phyloP scores from a whole-genome alignment of 441 rosid species.

The Codiaeum variegatum region DNA sequence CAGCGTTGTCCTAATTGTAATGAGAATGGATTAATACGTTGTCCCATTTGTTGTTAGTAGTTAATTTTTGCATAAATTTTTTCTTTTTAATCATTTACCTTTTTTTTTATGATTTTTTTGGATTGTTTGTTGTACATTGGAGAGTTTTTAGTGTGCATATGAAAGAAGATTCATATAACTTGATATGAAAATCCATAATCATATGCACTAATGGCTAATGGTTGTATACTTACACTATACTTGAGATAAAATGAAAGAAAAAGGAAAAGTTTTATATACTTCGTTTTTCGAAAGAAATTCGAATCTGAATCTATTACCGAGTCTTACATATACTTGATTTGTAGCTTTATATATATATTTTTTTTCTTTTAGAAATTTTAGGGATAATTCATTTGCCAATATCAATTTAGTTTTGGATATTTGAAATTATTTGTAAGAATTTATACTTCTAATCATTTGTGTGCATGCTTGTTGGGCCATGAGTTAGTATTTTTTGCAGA shows the following conservation, averaged over 20 bases:
- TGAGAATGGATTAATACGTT: conserved; percentile 85
- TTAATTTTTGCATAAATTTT: too few species aligned
- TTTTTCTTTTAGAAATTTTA: too few species aligned
- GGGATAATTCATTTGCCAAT: too few species aligned
- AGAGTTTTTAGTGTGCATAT: conserved; percentile 15
- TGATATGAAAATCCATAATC: conserved; percentile 15
- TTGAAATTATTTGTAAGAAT: not conserved
- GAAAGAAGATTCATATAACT: conserved; percentile 4
- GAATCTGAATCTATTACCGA: too few species aligned
- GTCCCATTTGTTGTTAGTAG: conserved; percentile 66
- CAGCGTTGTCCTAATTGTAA: conserved; percentile 87
- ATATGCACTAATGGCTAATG: conserved; percentile 18
- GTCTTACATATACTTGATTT: too few species aligned
- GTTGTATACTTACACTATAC: conserved; percentile 10
- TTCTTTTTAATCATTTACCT: conserved; percentile 8
- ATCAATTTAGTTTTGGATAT: not conserved
- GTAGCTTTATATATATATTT: too few species aligned
- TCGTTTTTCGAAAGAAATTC: too few species aligned
- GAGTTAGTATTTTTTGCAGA: not conserved
- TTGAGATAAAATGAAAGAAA: not conserved
- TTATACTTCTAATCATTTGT: not conserved
- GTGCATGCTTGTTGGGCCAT: not conserved
- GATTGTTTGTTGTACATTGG: conserved; percentile 34
- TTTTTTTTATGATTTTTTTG: not conserved
- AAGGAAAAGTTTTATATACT: not conserved